These are phyloP conservation scores for Plasmodium inui DNA, from an alignment of 169 alveolate genomes.

Conservation along the genomic window DNA sequence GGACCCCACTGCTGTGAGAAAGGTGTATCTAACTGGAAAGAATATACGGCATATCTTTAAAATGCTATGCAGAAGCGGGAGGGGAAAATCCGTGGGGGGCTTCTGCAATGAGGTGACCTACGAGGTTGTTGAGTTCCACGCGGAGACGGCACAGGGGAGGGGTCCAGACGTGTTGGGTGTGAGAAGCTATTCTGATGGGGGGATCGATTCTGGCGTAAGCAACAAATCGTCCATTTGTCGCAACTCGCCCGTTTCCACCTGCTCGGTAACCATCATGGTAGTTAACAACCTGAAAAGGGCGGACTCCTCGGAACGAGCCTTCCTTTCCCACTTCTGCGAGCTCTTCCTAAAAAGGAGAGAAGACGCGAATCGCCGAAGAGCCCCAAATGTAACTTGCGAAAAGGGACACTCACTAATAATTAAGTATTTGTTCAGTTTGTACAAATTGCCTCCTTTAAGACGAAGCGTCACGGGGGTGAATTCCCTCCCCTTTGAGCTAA, in stretches of 20 bases:
- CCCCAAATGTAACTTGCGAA: neutral
- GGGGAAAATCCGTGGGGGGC: neutral
- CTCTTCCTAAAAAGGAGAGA: slow-evolving; percentile 18
- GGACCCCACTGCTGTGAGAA: slow-evolving; percentile 11
- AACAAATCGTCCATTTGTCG: neutral
- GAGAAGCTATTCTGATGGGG: neutral
- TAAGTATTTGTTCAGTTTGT: slow-evolving; percentile 20
- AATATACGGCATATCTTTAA: slow-evolving; percentile 17
- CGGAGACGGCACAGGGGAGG: neutral
- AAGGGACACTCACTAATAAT: neutral
- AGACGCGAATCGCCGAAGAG: neutral
- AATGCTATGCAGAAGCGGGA: neutral
- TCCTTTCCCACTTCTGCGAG: slow-evolving; percentile 17
- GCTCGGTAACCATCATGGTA: slow-evolving; percentile 2
- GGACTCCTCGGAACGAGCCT: neutral
- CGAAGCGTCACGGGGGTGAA: neutral
- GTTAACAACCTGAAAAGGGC: slow-evolving; percentile 21
- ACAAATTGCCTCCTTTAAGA: neutral
- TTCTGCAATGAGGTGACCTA: neutral
- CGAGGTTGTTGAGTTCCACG: neutral
- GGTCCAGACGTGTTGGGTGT: neutral
- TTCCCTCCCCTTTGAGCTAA: slow-evolving; percentile 26
- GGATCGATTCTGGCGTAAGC: neutral
- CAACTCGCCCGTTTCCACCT: neutral
- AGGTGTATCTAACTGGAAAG: slow-evolving; percentile 5